These are phyloP conservation scores for Fusarium mangiferae DNA, from an alignment of 2,329 filamentous ascomycete species.

Conservation along the genomic window DNA sequence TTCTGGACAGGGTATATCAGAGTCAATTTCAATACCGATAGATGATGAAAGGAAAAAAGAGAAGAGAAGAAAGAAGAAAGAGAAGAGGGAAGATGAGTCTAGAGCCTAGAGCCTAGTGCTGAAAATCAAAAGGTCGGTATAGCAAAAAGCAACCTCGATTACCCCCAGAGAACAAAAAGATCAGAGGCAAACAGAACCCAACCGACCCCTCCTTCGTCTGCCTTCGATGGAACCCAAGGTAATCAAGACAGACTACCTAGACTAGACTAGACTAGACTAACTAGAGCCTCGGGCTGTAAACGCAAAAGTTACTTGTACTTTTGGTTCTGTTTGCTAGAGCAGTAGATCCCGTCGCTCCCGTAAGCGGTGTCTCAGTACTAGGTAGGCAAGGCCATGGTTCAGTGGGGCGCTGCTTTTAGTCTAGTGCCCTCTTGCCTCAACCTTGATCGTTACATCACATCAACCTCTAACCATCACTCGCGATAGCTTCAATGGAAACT, in stretches of 20 bases:
- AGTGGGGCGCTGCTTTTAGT: not conserved
- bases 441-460: not conserved
- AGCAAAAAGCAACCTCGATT: not conserved
- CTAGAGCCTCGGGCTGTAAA: not conserved
- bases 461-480: not conserved
- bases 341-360: conserved; percentile 12
- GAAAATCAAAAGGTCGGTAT: not conserved
- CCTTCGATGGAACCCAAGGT: not conserved
- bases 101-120: not conserved
- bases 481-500: not conserved
- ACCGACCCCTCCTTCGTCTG: not conserved
- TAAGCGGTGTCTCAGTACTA: not conserved
- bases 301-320: not conserved
- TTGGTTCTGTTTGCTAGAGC: not conserved
- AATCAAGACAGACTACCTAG: not conserved
- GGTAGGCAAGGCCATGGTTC: no score
- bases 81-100: not conserved
- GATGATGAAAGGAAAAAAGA: not conserved
- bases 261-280: not conserved
- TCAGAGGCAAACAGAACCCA: not conserved
- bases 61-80: not conserved
- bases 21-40: not conserved
- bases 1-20: not conserved
- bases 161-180: not conserved
- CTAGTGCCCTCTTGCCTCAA: not conserved